These are phyloP conservation scores for Stromatinia cepivora DNA, from an alignment of 2,329 filamentous ascomycete genomes.

Conservation along the genomic window DNA sequence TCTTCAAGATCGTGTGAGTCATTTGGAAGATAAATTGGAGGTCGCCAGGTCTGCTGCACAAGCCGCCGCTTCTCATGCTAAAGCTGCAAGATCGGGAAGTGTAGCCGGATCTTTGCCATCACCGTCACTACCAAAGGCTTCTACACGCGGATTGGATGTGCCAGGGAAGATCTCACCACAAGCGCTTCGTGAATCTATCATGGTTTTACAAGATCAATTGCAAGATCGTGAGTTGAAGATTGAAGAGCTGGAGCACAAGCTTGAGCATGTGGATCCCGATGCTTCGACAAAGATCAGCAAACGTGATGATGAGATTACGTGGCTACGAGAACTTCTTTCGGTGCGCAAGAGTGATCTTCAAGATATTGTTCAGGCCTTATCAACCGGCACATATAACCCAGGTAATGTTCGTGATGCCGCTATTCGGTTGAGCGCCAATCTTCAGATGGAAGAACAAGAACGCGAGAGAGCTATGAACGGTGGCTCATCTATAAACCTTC, in stretches of 20 bases:
- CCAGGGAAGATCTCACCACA: slow-evolving; percentile 92
- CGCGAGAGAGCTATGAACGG: slow-evolving; percentile 80
- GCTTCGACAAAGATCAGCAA: slow-evolving; percentile 82
- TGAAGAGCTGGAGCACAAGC: slow-evolving; percentile 76
- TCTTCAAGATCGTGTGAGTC: slow-evolving; percentile 78
- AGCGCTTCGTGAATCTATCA: slow-evolving; percentile 91
- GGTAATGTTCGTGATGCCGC: slow-evolving; percentile 83
- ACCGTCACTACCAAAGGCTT: slow-evolving; percentile 36
- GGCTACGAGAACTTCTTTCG: slow-evolving; percentile 89
- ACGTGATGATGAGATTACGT: slow-evolving; percentile 89
- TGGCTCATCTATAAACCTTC: slow-evolving; percentile 65
- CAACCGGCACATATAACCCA: slow-evolving; percentile 72
- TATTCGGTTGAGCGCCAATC: slow-evolving; percentile 87
- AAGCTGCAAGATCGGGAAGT: slow-evolving; percentile 38
- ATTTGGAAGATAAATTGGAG: slow-evolving; percentile 87
- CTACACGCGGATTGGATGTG: slow-evolving; percentile 49
- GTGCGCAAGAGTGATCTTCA: slow-evolving; percentile 89
- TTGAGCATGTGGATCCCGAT: slow-evolving; percentile 71
- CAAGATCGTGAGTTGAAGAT: slow-evolving; percentile 91
- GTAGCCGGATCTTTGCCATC: slow-evolving; percentile 26
- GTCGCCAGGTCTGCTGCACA: slow-evolving; percentile 80
- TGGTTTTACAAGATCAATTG: slow-evolving; percentile 93
- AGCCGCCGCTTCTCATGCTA: slow-evolving; percentile 42
- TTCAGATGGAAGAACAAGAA: slow-evolving; percentile 98
- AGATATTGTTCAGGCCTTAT: slow-evolving; percentile 82